Evolutionary conservation across 805 yeast species (phyloP), one percentile per base, ranked within the genome.

Genomic region (Starmerella vitae): DNA sequence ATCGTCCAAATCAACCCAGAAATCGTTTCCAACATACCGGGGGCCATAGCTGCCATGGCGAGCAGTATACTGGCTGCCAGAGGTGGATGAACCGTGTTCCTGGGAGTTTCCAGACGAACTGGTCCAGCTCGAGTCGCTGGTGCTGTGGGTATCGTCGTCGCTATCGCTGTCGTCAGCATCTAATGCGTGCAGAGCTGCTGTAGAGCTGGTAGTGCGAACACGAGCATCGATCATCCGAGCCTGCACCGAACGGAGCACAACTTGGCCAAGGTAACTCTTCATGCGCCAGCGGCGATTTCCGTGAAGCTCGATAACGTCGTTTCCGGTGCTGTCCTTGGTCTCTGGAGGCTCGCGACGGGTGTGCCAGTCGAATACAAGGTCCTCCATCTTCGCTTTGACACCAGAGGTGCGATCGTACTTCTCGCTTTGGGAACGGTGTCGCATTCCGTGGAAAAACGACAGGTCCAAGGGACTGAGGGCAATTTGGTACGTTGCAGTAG

Each of bases 1-100:
- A 54, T 85, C 95, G 41, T 79, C 78, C 18, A 64, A 59, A 51
- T 84, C 93, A 34, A 72, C 64, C 95, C 95, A 85, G 3, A 60
- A 52, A 7, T 43, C 39, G 28, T 35, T 20, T 5, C 40, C 37
- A 10, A 43, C 5, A 25, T 43, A 39, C 12, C 42, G 33, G 4
- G 51, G 51, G 1, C 50, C 50, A 30, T 38, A 47, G 2, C 32
- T 50, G 1, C 50, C 50, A 30, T 38, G 47, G 2, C 32, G 15
- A 17, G 14, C 14, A 13, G 25, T n/a, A 25, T 6, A 17, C 30
- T 15, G n/a, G 15, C 12, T 12, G 28, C 26, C 20, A 7, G 24
- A 32, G 38, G 13, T 17, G 37, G 9, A 9, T 10, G 15, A 10
- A 7, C n/a, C 9, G 21, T 14, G 21, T 20, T 31, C 26, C 5